Evolutionary conservation across 2,329 filamentous ascomycete genomes (phyloP), one percentile per base, ranked within the genome.

Genomic region (Aspergillus glaucus): DNA sequence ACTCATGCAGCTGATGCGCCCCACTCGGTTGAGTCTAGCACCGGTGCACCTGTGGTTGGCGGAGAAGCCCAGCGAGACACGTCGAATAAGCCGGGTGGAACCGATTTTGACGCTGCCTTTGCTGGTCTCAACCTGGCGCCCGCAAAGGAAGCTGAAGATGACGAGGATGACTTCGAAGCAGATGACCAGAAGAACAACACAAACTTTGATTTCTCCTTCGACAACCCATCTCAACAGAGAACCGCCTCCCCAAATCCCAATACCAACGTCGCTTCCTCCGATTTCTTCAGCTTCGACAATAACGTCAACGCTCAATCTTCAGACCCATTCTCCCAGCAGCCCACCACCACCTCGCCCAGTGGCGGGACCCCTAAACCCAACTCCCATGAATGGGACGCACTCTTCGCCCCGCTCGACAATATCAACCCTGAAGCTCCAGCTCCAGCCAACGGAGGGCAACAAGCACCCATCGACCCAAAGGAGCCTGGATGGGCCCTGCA

Each of bases 351-450:
- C 21, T 55, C 71, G 47, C 64, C 74, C 47, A 63, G 67, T 42
- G 64, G 71, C 50, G 63, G 67, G 43, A 64, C 66, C 41, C 56
- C 69, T 40, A 68, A 71, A 51, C 63, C 67, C 21, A 64, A 69
- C 1, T 68, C 73, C 30, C 87, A 94, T 58, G 92, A 97, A 66
- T 97, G 93, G 93, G 92, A 97, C 62, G 87, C 89, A 36, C 88
- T 97, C 48, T 97, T 97, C 71, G 86, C 88, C 1, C 85, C 85
- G 22, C 75, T 95, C 6, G 87, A 92, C 58, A 79, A 63, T 10
- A 52, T 61, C 40, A 58, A 62, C n/a, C 59, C 51, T 21, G 54
- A 52, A 14, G 14, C 22, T 14, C n/a, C 17, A 49, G 48, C 14
- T 51, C 58, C 15, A 46, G 49, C 19, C 26, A 30, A 53, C 37